Base-by-base conservation (phyloP, 192 early-diverging fungal species). In the Phlyctochytrium arcticum region DNA sequence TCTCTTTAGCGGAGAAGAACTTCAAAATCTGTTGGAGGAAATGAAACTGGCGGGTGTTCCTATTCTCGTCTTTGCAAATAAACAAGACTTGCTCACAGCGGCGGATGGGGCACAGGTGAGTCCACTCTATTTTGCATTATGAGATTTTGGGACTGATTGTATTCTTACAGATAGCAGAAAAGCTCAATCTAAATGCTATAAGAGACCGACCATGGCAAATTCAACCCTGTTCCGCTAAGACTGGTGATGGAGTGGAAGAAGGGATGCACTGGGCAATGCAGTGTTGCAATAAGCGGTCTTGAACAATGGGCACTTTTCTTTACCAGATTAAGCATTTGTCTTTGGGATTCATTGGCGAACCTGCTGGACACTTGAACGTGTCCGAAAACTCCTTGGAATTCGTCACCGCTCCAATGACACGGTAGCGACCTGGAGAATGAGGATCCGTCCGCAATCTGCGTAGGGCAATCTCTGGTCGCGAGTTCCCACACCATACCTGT, bases 51-150 rank as follows among this genome's bases (percentile, higher is more conserved):
- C 90, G 0, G 93, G 92, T 2, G 95, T 96, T 0, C 91, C 95
- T 1, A 54, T 99, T 8, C 70, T 99, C 39, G 90, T 99, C 4
- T 90, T 98, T 83, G 97, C 95, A 15, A 99, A 99, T 68, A 99
- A 99, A 69, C 97, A 99, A 70, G 97, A 99, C 71, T 81, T 99
- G 8, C 57, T 73, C 9, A 72, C 53, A 10, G 79, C 83, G 8
- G 57, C 12, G 7, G 19, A 19, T 24, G 17, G 24, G n/a, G 54
- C 6, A 15, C 30, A 19, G 9, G 17, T 17, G 17, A 30, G 50
- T 27, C 19, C 35, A 8, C 33, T 4, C 5, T 27, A 27, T 3
- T 66, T 10, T 15, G 24, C 33, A 2, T 32, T 46, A 29, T 30
- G n/a, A 27, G 19, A 24, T 5, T 46, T 70, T 3, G 10, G n/a